These are phyloP conservation scores for Scutellaria minor DNA, from an alignment of 257 asterid species.

Conservation along the genomic window DNA sequence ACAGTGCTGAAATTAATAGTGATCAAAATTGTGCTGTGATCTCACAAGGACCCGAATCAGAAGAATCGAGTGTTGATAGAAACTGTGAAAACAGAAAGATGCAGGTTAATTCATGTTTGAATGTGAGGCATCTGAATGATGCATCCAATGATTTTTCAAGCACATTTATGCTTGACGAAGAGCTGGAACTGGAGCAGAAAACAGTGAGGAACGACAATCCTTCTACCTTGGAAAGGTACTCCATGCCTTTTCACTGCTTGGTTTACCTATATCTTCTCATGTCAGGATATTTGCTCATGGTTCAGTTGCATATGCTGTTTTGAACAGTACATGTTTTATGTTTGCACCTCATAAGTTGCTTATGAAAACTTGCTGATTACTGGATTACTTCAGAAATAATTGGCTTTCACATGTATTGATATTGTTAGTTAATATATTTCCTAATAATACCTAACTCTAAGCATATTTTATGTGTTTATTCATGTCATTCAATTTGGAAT, in stretches of 20 bases:
- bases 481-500: too few species aligned
- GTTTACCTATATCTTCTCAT: slow-evolving; percentile 4
- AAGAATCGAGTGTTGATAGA: slow-evolving; percentile 33
- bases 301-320: slow-evolving; percentile 13
- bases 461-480: not conserved
- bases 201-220: slow-evolving; percentile 35
- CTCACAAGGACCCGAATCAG: slow-evolving; percentile 40
- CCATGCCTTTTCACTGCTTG: slow-evolving; percentile 28
- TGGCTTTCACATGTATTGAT: not conserved
- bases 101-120: slow-evolving; percentile 39
- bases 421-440: not conserved
- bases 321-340: not conserved
- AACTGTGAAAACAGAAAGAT: slow-evolving; percentile 27
- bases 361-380: not conserved
- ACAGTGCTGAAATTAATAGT: slow-evolving; percentile 30
- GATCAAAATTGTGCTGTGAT: slow-evolving; percentile 35
- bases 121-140: slow-evolving; percentile 43
- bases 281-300: not conserved
- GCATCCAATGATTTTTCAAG: slow-evolving; percentile 65
- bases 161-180: slow-evolving; percentile 87
- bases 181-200: slow-evolving; percentile 68
- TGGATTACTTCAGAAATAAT: not conserved
- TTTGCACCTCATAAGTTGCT: not conserved
- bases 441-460: not conserved
- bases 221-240: slow-evolving; percentile 60